Evolutionary conservation across 2,329 filamentous ascomycete genomes (phyloP).

Genomic region (Monascus ruber): DNA sequence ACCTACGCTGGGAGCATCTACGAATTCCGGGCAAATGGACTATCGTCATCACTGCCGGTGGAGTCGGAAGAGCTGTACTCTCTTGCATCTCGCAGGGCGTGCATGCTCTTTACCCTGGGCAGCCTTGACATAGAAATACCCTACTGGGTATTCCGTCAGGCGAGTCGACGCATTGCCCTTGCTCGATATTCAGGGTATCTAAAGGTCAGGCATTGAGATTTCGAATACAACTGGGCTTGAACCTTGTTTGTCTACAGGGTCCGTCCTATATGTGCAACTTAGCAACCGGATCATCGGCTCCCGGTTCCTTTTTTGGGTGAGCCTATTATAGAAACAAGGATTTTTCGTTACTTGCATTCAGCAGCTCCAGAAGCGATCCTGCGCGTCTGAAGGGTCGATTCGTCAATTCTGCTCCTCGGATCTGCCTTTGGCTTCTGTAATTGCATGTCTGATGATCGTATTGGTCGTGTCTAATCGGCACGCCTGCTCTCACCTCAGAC

Average conservation of each 20-base stretch:
- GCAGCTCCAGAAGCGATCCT: too few relatives aligned
- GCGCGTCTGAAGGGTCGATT: too few relatives aligned
- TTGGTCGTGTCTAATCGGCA: background rate
- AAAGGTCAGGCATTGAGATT: background rate
- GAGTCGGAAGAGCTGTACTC: background rate
- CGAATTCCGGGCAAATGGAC: background rate
- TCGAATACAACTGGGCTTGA: background rate
- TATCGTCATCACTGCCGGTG: background rate
- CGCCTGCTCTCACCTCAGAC: slow-evolving; percentile 3
- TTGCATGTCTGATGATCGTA: too few relatives aligned
- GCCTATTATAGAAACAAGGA: too few relatives aligned
- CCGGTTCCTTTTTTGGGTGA: too few relatives aligned
- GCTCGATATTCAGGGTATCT: background rate
- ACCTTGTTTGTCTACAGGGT: background rate
- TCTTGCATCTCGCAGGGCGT: background rate
- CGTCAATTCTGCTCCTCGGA: too few relatives aligned
- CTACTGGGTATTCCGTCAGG: too few relatives aligned
- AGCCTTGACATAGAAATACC: too few relatives aligned
- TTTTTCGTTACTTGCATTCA: too few relatives aligned
- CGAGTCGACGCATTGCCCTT: too few relatives aligned
- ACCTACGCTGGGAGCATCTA: background rate
- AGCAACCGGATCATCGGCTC: too few relatives aligned
- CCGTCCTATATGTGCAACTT: background rate
- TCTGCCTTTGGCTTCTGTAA: too few relatives aligned
- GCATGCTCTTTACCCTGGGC: background rate